Conservation (phyloP, 225 moss, liverwort and hornwort species). For the Pseudoscleropodium purum region DNA sequence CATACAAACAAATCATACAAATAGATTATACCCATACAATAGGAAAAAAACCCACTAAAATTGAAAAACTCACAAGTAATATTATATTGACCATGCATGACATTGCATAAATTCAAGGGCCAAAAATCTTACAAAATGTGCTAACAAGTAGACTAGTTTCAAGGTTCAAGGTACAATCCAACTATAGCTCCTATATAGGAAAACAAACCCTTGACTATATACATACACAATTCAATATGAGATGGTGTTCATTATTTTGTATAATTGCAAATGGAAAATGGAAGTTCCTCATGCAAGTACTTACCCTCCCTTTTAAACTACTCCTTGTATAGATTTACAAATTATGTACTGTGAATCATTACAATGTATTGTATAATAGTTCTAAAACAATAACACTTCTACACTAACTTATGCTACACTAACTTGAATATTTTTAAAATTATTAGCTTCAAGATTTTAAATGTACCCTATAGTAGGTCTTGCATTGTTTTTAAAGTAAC, state of each 20-base stretch:
- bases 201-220: neutral
- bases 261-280: neutral
- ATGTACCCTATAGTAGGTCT: neutral
- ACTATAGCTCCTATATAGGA: neutral
- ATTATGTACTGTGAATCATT: neutral
- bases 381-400: neutral
- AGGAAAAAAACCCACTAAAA: fast-evolving
- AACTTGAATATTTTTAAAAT: neutral
- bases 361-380: neutral
- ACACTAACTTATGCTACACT: neutral
- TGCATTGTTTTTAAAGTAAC: neutral
- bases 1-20: neutral
- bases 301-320: neutral
- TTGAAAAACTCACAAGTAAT: neutral
- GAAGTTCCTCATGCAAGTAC: no score
- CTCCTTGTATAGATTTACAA: neutral
- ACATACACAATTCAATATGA: no score
- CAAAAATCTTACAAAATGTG: neutral
- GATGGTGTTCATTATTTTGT: neutral
- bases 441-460: neutral
- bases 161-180: neutral
- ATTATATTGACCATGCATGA: neutral
- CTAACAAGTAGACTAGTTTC: neutral
- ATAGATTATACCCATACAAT: neutral
- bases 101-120: neutral